These are phyloP conservation scores for Austropuccinia psidii DNA, from an alignment of 1,284 basidiomycete genomes.

Conservation along the genomic window DNA sequence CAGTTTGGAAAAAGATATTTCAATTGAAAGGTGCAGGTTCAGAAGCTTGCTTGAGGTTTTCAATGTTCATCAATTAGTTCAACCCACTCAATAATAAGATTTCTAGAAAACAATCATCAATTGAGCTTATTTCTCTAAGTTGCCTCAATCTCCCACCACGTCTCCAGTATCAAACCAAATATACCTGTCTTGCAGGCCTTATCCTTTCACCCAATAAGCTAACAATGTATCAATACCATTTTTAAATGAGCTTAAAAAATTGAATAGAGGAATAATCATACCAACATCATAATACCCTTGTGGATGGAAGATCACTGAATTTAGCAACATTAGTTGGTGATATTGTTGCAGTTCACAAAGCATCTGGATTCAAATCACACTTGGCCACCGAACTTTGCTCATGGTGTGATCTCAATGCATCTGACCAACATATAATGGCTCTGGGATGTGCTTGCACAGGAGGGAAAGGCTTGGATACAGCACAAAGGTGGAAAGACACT, in stretches of 20 bases:
- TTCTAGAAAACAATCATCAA: too few relatives aligned
- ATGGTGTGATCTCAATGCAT: background rate
- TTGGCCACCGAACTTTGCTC: background rate
- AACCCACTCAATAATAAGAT: too few relatives aligned
- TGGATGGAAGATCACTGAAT: background rate
- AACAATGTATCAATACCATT: background rate
- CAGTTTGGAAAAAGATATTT: too few relatives aligned
- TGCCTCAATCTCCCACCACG: background rate
- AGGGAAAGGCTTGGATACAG: background rate
- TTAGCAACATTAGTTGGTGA: background rate
- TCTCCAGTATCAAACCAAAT: background rate
- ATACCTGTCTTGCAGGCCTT: background rate
- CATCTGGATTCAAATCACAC: conserved; percentile 7
- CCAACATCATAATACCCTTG: background rate
- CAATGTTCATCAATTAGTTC: too few relatives aligned
- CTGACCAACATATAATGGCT: background rate
- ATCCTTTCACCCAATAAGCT: conserved; percentile 4
- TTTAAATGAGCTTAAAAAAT: background rate
- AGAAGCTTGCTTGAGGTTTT: too few relatives aligned
- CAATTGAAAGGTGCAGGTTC: too few relatives aligned
- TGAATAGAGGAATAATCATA: background rate
- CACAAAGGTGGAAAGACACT: background rate
- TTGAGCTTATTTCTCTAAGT: too few relatives aligned
- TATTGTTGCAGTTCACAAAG: conserved; percentile 17
- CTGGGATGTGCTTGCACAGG: background rate